Evolutionary conservation across 805 yeast genomes (phyloP).

Genomic region (Monosporozyma siamensis): DNA sequence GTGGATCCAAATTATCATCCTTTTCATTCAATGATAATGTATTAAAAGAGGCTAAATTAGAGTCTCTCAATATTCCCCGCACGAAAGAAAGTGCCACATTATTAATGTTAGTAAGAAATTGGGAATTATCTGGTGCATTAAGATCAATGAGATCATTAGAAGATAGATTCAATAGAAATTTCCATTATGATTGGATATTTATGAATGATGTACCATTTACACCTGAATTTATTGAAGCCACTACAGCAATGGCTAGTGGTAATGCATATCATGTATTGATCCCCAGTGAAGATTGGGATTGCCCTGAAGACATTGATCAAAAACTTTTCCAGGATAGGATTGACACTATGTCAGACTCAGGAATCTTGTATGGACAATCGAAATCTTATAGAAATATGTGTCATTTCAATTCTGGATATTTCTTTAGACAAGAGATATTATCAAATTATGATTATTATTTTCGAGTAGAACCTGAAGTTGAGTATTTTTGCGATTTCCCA

Average conservation of each 20-base stretch:
- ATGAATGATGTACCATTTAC: slow-evolving; percentile 65
- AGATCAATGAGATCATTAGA: slow-evolving; percentile 68
- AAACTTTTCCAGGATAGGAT: slow-evolving; percentile 42
- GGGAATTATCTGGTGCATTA: slow-evolving; percentile 67
- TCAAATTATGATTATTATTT: slow-evolving; percentile 79
- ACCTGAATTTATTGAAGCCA: slow-evolving; percentile 50
- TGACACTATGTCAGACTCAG: slow-evolving; percentile 35
- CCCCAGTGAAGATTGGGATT: slow-evolving; percentile 65
- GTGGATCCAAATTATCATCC: slow-evolving; percentile 20
- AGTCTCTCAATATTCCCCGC: neutral
- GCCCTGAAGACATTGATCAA: slow-evolving; percentile 61
- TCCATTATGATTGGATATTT: slow-evolving; percentile 70
- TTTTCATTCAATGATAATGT: slow-evolving; percentile 14
- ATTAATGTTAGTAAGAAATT: slow-evolving; percentile 78
- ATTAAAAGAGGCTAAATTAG: neutral
- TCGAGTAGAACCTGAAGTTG: slow-evolving; percentile 90
- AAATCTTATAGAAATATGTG: slow-evolving; percentile 87
- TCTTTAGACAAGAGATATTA: slow-evolving; percentile 69
- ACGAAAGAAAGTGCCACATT: slow-evolving; percentile 57
- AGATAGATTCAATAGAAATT: slow-evolving; percentile 60
- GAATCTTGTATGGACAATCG: slow-evolving; percentile 57
- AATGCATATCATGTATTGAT: slow-evolving; percentile 55
- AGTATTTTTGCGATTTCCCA: slow-evolving; percentile 73
- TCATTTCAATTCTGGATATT: slow-evolving; percentile 84
- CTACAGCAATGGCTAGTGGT: slow-evolving; percentile 55